Evolutionary conservation across 768 basidiomycete species (phyloP).

Genomic region (Lepiota venenata): DNA sequence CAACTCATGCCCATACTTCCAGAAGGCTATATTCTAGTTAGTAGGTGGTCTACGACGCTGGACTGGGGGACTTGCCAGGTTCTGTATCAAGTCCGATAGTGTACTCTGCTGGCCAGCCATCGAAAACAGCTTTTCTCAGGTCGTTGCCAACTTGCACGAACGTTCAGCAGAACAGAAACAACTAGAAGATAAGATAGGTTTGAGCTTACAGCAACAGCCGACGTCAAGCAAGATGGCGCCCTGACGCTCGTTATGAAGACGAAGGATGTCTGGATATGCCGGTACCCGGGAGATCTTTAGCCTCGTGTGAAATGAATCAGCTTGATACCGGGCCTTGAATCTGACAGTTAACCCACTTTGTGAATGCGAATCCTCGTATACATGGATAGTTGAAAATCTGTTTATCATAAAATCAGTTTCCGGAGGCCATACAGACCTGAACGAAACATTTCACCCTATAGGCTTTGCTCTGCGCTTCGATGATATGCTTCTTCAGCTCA

Average conservation of each 20-base stretch:
- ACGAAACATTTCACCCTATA: constrained; percentile 14
- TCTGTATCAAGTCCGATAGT: constrained; percentile 34
- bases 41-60: neutral
- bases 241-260: constrained; percentile 21
- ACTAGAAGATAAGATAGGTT: neutral
- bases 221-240: constrained; percentile 37
- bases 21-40: constrained; percentile 38
- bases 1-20: constrained; percentile 59
- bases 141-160: constrained; percentile 35
- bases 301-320: constrained; percentile 9
- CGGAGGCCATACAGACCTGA: neutral
- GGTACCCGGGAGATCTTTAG: constrained; percentile 32
- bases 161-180: neutral
- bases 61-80: constrained; percentile 20
- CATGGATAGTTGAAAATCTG: constrained; percentile 33
- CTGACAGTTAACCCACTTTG: constrained; percentile 20
- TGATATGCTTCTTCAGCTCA: constrained; percentile 37
- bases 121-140: constrained; percentile 31
- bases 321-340: neutral
- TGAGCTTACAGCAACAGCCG: constrained; percentile 38
- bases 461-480: constrained; percentile 34
- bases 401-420: constrained; percentile 22
- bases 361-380: constrained; percentile 33
- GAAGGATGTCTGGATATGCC: constrained; percentile 27
- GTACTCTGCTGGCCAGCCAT: constrained; percentile 36